Conservation (phyloP, 208 protist species). For the Trypanosoma lewisi region DNA sequence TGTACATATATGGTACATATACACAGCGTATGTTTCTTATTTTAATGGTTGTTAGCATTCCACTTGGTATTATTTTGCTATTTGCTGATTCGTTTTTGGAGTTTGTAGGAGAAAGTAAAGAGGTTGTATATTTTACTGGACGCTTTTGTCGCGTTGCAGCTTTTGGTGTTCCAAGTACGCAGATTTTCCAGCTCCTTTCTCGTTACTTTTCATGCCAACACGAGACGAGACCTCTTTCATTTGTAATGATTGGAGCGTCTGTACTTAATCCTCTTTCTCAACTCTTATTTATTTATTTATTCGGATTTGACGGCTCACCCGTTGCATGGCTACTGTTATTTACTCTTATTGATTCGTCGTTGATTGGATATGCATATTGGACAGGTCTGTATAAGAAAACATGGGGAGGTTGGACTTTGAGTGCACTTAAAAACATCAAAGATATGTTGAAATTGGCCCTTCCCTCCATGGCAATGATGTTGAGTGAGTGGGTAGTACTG, state of each 20-base stretch:
- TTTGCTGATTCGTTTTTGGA: conserved; percentile 54
- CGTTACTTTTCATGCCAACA: conserved; percentile 87
- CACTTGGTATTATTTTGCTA: conserved; percentile 64
- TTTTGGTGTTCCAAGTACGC: conserved; percentile 62
- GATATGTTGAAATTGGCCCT: conserved; percentile 58
- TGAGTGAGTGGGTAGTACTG: conserved; percentile 83
- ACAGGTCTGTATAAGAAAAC: conserved; percentile 61
- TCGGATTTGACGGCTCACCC: conserved; percentile 74
- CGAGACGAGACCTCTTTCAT: conserved; percentile 66
- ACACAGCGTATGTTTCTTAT: conserved; percentile 81
- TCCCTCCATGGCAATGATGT: conserved; percentile 85
- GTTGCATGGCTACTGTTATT: conserved; percentile 80
- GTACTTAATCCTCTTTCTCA: conserved; percentile 69
- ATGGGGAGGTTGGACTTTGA: conserved; percentile 71
- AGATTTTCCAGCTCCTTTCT: conserved; percentile 63
- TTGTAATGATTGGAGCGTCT: conserved; percentile 53
- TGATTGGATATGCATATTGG: conserved; percentile 48
- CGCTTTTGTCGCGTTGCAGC: conserved; percentile 63
- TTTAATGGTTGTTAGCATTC: conserved; percentile 60
- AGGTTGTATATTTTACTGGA: conserved; percentile 68
- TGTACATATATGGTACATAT: conserved; percentile 84
- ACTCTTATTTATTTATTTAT: conserved; percentile 52
- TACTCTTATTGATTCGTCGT: conserved; percentile 35
- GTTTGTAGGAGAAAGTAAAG: conserved; percentile 36
- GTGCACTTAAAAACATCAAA: conserved; percentile 44